Conservation (phyloP, 176 grass and related monocot genomes). For the Rhynchospora pubera region DNA sequence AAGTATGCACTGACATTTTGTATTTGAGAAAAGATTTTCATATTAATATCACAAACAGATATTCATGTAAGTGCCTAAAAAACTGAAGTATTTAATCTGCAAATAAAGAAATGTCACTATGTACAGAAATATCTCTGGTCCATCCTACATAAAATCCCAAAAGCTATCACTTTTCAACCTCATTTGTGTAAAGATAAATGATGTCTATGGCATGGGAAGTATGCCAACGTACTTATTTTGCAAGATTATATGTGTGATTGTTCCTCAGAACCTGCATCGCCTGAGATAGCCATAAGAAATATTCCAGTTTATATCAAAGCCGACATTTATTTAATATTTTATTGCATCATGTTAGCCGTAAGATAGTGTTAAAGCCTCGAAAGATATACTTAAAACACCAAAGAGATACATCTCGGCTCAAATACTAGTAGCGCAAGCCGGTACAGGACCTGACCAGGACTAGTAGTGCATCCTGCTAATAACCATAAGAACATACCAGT, state of each 20-base stretch:
- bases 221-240: not conserved
- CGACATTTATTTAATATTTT: not conserved
- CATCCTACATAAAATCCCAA: not conserved
- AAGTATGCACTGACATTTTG: conserved; percentile 35
- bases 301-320: not conserved
- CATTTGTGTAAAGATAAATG: not conserved
- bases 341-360: not conserved
- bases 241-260: not conserved
- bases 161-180: not conserved
- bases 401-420: not conserved
- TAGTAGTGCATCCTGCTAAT: not conserved
- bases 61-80: no score
- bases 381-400: not conserved
- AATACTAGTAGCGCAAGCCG: not conserved
- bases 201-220: not conserved
- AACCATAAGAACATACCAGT: not conserved
- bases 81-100: no score
- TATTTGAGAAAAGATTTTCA: not conserved
- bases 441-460: not conserved
- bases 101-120: no score
- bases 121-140: no score
- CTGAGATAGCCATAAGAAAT: not conserved
- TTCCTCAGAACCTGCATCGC: not conserved
- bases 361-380: not conserved
- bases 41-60: no score